These are phyloP conservation scores for Kalmusia sp. DNA, from an alignment of 2,329 filamentous ascomycete species.

Conservation along the genomic window DNA sequence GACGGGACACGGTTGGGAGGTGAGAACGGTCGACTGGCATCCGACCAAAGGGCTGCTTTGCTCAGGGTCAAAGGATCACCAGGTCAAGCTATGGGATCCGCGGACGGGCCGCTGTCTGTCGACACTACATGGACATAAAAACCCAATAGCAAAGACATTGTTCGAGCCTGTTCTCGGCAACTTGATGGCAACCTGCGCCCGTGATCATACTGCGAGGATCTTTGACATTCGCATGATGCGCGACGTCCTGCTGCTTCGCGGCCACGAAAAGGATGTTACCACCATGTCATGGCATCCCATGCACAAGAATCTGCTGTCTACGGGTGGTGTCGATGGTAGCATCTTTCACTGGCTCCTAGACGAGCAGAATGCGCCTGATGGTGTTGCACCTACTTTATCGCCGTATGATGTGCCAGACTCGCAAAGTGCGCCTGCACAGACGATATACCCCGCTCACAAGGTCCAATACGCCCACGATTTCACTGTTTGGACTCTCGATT, in stretches of 20 bases:
- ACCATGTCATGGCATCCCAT: constrained; percentile 93
- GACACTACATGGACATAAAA: constrained; percentile 95
- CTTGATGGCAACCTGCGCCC: constrained; percentile 88
- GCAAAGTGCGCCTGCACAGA: constrained; percentile 79
- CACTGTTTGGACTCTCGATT: constrained; percentile 96
- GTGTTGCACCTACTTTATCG: constrained; percentile 73
- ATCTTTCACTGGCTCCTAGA: constrained; percentile 95
- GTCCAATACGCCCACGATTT: constrained; percentile 90
- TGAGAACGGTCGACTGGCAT: constrained; percentile 97
- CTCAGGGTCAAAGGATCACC: constrained; percentile 95
- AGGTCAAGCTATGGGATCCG: constrained; percentile 99
- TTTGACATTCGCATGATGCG: constrained; percentile 99
- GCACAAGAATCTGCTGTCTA: constrained; percentile 86
- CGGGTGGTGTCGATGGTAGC: constrained; percentile 87
- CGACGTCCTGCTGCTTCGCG: constrained; percentile 90
- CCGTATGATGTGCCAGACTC: constrained; percentile 88
- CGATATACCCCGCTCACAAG: constrained; percentile 90
- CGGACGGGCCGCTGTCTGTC: constrained; percentile 87
- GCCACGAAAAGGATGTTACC: constrained; percentile 95
- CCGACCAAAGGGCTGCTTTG: constrained; percentile 92
- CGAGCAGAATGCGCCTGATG: constrained; percentile 84
- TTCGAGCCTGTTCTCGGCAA: constrained; percentile 87
- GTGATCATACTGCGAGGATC: constrained; percentile 90
- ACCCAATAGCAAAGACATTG: constrained; percentile 89
- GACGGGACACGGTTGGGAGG: constrained; percentile 97